Evolutionary conservation across 306 rosid species (phyloP).

Genomic region (Psophocarpus tetragonolobus): DNA sequence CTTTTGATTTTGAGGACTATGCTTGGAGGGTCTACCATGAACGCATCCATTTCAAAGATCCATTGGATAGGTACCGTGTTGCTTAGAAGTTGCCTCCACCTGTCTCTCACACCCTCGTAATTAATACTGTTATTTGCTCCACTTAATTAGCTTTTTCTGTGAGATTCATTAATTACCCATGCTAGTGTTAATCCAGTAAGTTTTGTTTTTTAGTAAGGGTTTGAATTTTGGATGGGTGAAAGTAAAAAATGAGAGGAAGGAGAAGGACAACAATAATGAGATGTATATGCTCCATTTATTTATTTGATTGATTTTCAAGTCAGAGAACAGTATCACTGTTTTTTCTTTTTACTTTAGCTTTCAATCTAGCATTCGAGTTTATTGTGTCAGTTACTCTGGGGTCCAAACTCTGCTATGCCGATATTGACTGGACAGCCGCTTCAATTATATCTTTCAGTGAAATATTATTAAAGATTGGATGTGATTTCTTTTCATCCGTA

Average conservation of each 20-base stretch:
- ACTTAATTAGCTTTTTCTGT: neutral
- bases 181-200: neutral
- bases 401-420: neutral
- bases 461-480: neutral
- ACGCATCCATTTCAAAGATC: constrained; percentile 62
- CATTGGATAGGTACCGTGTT: constrained; percentile 64
- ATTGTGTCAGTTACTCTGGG: neutral
- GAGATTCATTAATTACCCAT: constrained; percentile 6
- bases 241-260: neutral
- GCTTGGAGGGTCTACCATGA: constrained; percentile 84
- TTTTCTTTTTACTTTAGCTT: neutral
- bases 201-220: constrained; percentile 25
- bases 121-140: neutral
- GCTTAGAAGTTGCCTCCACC: constrained; percentile 7
- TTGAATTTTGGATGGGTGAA: constrained; percentile 20
- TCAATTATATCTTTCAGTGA: constrained; percentile 12
- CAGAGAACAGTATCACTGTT: neutral
- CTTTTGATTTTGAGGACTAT: constrained; percentile 78
- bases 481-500: too few species aligned
- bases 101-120: too few species aligned
- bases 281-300: constrained; percentile 34
- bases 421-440: neutral
- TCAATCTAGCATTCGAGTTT: neutral
- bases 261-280: neutral
- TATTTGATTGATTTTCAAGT: constrained; percentile 15